These are phyloP conservation scores for Athelia sp. DNA, from an alignment of 1,284 basidiomycete species.

Conservation along the genomic window DNA sequence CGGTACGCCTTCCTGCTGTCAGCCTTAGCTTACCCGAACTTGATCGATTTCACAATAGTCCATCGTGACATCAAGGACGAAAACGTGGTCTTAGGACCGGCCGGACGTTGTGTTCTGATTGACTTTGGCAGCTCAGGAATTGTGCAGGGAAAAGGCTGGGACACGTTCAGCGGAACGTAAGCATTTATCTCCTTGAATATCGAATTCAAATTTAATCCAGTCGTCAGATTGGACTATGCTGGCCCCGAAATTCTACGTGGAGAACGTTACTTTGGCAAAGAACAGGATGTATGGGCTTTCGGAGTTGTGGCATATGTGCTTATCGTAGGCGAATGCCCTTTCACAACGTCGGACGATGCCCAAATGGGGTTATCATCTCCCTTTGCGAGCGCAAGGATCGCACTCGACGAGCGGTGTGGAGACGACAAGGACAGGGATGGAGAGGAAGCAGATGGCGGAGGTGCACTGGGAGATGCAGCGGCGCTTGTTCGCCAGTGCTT, in stretches of 20 bases:
- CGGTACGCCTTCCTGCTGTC: conserved; percentile 37
- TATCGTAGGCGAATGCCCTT: conserved; percentile 93
- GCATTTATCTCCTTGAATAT: conserved; percentile 26
- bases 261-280: conserved; percentile 91
- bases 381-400: conserved; percentile 66
- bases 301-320: conserved; percentile 98
- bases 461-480: conserved; percentile 76
- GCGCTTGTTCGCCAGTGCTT: conserved; percentile 78
- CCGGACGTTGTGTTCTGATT: conserved; percentile 85
- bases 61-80: conserved; percentile 99
- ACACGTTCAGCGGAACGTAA: conserved; percentile 93
- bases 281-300: conserved; percentile 98
- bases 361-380: conserved; percentile 74
- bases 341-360: conserved; percentile 81
- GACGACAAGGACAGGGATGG: conserved; percentile 69
- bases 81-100: conserved; percentile 81
- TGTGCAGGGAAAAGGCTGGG: conserved; percentile 82
- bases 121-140: conserved; percentile 95
- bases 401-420: conserved; percentile 70
- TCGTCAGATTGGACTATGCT: conserved; percentile 85
- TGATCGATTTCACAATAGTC: conserved; percentile 42
- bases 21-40: conserved; percentile 4
- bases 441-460: conserved; percentile 73
- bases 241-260: conserved; percentile 95
- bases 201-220: conserved; percentile 8